A percentile compares a stretch with the other conserved stretches of the same genome.
Evolutionary conservation across 164 flowering plant genomes (phyloP).

Genomic region (Amborella trichopoda): DNA sequence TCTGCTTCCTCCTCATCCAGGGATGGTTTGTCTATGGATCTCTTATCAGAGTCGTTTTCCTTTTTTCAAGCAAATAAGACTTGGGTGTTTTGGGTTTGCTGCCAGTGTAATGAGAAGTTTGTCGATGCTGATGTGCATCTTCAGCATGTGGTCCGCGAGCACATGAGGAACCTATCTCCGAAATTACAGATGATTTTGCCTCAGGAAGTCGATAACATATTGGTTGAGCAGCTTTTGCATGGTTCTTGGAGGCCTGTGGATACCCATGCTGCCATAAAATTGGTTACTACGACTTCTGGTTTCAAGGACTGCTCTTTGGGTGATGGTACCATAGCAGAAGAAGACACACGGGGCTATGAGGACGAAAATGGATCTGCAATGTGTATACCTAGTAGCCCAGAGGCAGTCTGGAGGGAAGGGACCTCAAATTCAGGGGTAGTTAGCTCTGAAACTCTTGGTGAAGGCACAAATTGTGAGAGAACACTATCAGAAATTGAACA

Average conservation of each 20-base stretch:
- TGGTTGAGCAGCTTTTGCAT: conserved; percentile 73
- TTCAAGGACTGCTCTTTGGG: too few species aligned
- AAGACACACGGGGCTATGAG: too few species aligned
- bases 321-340: too few species aligned
- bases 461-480: conserved; percentile 19
- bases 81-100: conserved; percentile 87
- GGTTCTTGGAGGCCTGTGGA: conserved; percentile 86
- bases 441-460: conserved; percentile 16
- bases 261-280: conserved; percentile 45
- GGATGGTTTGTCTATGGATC: conserved; percentile 41
- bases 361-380: too few species aligned
- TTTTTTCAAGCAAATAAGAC: conserved; percentile 41
- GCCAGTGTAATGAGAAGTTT: conserved; percentile 65
- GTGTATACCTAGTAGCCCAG: too few species aligned
- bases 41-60: conserved; percentile 57
- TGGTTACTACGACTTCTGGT: conserved; percentile 20
- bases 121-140: conserved; percentile 40
- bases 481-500: too few species aligned
- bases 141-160: conserved; percentile 78
- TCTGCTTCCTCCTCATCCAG: conserved; percentile 21
- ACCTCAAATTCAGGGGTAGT: conserved; percentile 16
- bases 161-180: conserved; percentile 56
- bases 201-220: conserved; percentile 48
- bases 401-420: too few species aligned
- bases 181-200: conserved; percentile 65